phyloP scores from a whole-genome alignment of 2,329 filamentous ascomycete genomes.

The Aspergillus costaricaensis region DNA sequence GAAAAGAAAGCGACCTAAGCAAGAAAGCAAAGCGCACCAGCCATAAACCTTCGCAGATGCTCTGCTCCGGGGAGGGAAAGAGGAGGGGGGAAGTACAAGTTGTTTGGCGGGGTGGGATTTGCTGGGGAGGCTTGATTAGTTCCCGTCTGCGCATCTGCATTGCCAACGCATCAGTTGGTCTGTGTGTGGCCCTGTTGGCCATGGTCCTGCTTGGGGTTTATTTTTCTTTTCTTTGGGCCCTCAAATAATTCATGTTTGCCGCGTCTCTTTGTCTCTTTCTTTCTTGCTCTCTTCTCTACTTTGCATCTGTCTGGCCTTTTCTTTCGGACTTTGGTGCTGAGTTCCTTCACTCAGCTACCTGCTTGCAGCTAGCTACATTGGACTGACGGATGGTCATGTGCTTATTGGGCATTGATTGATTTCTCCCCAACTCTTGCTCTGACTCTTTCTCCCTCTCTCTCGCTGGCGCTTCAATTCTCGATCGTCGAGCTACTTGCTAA shows the following conservation, averaged over 20 bases:
- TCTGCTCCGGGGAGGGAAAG: neutral
- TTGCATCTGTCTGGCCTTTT: neutral
- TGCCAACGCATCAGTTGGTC: conserved; percentile 35
- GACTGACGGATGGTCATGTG: neutral
- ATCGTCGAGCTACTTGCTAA: neutral
- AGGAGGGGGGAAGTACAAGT: conserved; percentile 8
- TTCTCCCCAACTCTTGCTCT: neutral
- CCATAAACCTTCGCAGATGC: too few species aligned
- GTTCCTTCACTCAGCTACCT: neutral
- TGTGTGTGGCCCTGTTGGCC: conserved; percentile 24
- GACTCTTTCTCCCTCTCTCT: too few species aligned
- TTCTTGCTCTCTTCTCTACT: neutral
- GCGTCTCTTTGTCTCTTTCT: conserved; percentile 1
- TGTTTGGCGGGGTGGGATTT: conserved; percentile 22
- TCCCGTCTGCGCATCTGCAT: conserved; percentile 30
- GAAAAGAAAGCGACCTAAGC: too few species aligned
- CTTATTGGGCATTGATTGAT: neutral
- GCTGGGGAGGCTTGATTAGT: conserved; percentile 26
- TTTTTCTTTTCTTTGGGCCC: too few species aligned
- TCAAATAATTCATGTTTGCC: conserved; percentile 17
- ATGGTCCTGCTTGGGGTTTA: neutral
- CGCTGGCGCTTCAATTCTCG: neutral
- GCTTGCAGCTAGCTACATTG: neutral
- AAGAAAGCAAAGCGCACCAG: too few species aligned
- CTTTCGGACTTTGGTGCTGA: too few species aligned